phyloP scores from a whole-genome alignment of 2,329 filamentous ascomycete species.

The Thermoascus crustaceus region DNA sequence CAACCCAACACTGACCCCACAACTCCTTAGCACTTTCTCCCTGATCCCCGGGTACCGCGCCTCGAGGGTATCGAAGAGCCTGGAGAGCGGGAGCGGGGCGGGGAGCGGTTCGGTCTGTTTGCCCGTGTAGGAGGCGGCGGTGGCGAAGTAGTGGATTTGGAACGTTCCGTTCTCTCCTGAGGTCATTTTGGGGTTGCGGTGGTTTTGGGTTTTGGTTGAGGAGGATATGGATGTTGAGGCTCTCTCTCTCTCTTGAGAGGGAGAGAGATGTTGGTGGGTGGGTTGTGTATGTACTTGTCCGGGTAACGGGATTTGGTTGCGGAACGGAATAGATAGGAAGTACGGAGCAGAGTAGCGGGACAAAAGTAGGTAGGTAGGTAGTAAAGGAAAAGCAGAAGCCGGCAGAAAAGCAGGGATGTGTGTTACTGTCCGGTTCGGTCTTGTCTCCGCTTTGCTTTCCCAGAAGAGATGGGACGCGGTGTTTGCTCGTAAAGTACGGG shows the following conservation, averaged over 20 bases:
- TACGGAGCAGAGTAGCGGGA: too few relatives aligned
- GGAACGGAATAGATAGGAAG: too few relatives aligned
- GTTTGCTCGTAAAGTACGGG: background rate
- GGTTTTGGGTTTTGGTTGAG: slow-evolving; percentile 5
- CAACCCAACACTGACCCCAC: slow-evolving; percentile 34
- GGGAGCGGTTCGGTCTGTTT: slow-evolving; percentile 33
- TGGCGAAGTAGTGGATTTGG: slow-evolving; percentile 40
- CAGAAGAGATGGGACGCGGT: too few relatives aligned
- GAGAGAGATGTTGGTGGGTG: too few relatives aligned
- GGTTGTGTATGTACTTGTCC: too few relatives aligned
- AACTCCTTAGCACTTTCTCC: slow-evolving; percentile 30
- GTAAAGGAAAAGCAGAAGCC: too few relatives aligned
- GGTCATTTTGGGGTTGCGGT: slow-evolving; percentile 3
- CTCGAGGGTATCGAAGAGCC: slow-evolving; percentile 33
- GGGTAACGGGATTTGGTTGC: too few relatives aligned
- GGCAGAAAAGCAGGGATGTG: too few relatives aligned
- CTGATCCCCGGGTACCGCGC: slow-evolving; percentile 33
- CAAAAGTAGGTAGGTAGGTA: too few relatives aligned
- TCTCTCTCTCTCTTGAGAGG: too few relatives aligned
- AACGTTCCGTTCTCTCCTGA: slow-evolving; percentile 23
- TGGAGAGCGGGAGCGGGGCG: slow-evolving; percentile 31
- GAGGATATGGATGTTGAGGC: background rate
- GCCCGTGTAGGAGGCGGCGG: slow-evolving; percentile 33
- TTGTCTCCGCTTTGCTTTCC: too few relatives aligned
- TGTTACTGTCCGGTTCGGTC: too few relatives aligned